Base-by-base conservation (phyloP, 495 filamentous ascomycete genomes). In the Trichoderma parareesei region DNA sequence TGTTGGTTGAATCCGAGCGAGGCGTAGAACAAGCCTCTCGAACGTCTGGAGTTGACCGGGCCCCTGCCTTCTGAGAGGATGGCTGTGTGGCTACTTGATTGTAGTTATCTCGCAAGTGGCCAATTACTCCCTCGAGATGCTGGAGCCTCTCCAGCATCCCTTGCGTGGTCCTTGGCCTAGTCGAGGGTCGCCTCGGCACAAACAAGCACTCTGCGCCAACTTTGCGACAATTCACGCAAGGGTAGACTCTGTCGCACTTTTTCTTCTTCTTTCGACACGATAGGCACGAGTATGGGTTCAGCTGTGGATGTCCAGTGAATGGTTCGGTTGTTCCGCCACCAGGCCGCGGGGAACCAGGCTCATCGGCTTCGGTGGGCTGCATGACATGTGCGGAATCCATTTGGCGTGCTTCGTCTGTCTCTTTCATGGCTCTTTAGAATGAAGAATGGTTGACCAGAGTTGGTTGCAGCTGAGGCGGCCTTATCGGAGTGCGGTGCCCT, bases 231-330 rank as follows among this genome's bases (percentile, higher is more conserved):
- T 97, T 95, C 59, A 86, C 86, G 75, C 92, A 97, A 7, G 92
- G 91, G 69, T 79, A 80, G 48, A 84, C 78, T 73, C 95, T 96
- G 77, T 97, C 90, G 75, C 92, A 96, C 65, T 87, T 87, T 5
- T 93, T 90, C 73, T 96, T 96, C 57, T 91, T 80, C 66, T 87
- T 85, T 35, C 91, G 82, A 72, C 92, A 96, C 33, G 90, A 93
- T 2, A 91, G 85, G 74, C 92, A 96, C 67, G 89, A 92, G 64
- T 91, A 82, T 6, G 87, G 82, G 69, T 86, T 88, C 13, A 87
- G 68, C 27, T 70, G 71, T 18, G 69, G 68, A 4, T 76, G 74
- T 20, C 74, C 72, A 0, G 71, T 16, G 18, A n/a, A n/a, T 48
- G 44, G 18, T 48, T 18, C 44, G 44, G 44, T 48, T 48, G 13